A percentile compares a stretch with the other conserved stretches of the same genome.
Conservation (phyloP, 2,329 filamentous ascomycete genomes). For the Clarireedia monteithiana region DNA sequence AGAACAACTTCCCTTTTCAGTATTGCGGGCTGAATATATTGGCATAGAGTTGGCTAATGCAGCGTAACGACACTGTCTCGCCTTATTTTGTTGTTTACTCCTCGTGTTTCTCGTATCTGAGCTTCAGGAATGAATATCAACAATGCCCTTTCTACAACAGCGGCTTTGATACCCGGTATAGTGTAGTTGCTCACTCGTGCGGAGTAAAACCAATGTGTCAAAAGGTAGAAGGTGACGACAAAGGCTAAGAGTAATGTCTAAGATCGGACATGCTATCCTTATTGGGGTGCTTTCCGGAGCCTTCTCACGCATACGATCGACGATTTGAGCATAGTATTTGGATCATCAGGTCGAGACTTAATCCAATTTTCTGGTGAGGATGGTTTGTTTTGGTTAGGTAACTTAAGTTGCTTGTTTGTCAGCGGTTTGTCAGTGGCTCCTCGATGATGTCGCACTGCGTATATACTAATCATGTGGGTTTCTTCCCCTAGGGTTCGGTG, state of each 20-base stretch:
- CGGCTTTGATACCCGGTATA: no score
- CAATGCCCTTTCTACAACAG: no score
- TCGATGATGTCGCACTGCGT: background rate
- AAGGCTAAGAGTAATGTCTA: constrained; percentile 1
- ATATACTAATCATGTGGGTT: background rate
- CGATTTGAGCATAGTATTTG: background rate
- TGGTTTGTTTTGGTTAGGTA: background rate
- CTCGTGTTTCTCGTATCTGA: no score
- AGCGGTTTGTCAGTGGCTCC: background rate
- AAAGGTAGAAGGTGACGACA: constrained; percentile 4
- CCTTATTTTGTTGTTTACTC: no score
- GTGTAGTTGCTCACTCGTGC: no score
- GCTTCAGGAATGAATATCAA: no score
- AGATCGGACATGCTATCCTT: background rate
- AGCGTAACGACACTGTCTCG: no score
- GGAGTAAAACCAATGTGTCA: no score
- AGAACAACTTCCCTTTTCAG: no score
- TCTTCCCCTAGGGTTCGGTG: background rate
- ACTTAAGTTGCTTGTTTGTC: background rate
- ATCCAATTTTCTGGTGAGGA: background rate
- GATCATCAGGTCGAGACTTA: background rate
- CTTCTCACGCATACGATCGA: background rate
- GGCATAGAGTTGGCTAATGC: no score
- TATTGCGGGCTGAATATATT: no score
- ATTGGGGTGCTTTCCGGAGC: background rate